Evolutionary conservation across 2,329 filamentous ascomycete genomes (phyloP), one percentile per base, ranked within the genome.

Genomic region (Beauveria asiatica): DNA sequence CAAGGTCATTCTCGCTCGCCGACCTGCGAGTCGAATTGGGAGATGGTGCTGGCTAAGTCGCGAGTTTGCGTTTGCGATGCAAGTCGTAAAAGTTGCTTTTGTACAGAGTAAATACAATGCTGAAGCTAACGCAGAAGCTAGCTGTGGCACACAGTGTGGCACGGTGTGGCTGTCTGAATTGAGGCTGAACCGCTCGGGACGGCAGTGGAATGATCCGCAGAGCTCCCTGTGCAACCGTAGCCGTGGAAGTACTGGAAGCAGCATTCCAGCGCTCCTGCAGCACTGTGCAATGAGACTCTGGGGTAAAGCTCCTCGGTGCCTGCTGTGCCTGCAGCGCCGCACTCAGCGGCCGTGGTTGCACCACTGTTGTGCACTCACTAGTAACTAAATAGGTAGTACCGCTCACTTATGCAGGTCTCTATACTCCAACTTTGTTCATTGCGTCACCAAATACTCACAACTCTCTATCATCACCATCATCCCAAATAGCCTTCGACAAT

Each of bases 1-100:
- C 71, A 67, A 67, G 64, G 69, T 66, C 74, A 75, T 75, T 68
- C 65, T 72, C 68, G 64, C 30, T 45, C 64, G 57, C 64, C 60
- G 60, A 61, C 61, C 62, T 60, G 49, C 44, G 57, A 62, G 56
- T 64, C 41, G 64, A 61, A 65, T 60, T 67, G 65, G 33, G 53
- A 51, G 57, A 46, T 46, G 37, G 37, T 37, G 17, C 30, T 25
- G 30, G 25, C n/a, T 49, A n/a, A 23, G 33, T 58, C 46, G 48
- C 30, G 19, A 23, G 21, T 41, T 44, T 25, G 59, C n/a, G 37
- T 25, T 60, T 51, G 59, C 41, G 27, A 52, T 41, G 25, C 41
- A 52, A 4, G 45, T 49, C 53, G 54, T 57, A 45, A 52, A 56
- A 48, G 19, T 41, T 49, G 25, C 33, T 16, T 6, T 17, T 5